Evolutionary conservation across 1,284 basidiomycete species (phyloP), one percentile per base, ranked within the genome.

Genomic region (Waitea zeae): DNA sequence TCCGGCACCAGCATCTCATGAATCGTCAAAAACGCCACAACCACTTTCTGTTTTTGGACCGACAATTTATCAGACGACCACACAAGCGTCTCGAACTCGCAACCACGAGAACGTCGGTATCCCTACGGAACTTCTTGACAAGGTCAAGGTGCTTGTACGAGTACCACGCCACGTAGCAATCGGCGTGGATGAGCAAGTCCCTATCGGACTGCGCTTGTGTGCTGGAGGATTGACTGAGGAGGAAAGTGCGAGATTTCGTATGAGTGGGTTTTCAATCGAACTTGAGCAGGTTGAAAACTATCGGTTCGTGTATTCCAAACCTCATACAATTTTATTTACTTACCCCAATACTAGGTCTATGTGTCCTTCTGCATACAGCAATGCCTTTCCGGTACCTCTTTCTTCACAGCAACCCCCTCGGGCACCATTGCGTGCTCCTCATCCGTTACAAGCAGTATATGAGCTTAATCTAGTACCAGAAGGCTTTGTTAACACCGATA

Each of bases 241-340:
- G 4, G 57, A 71, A 30, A 61, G 66, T 45, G 53, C 60, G 41
- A 59, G 59, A 28, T 48, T 86, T 11, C 64, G 64, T 37, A 43
- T 81, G 12, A 56, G 60, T 20, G 62, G 61, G 6, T 67, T 83
- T 43, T 50, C 56, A 3, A 48, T 75, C 3, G 60, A 71, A 34
- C 42, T 80, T 12, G 49, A 65, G 31, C 81, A 84, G 42, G 52
- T 55, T 22, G 81, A 84, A 45, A 59, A 61, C 36, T 74, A 64
- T 50, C 62, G 73, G 79, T 81, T 44, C 36, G 66, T 49, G 22
- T n/a, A 26, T 26, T 26, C 22, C n/a, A 7, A 7, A 7, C 7
- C n/a, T 33, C 15, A 30, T 20, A 3, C 33, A 33, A 17, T 4
- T 20, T 17, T 20, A 15, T 5, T n/a, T 29, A 12, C 11, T 18